Conservation (phyloP, 2,329 filamentous ascomycete genomes). For the Fusarium floridanum region DNA sequence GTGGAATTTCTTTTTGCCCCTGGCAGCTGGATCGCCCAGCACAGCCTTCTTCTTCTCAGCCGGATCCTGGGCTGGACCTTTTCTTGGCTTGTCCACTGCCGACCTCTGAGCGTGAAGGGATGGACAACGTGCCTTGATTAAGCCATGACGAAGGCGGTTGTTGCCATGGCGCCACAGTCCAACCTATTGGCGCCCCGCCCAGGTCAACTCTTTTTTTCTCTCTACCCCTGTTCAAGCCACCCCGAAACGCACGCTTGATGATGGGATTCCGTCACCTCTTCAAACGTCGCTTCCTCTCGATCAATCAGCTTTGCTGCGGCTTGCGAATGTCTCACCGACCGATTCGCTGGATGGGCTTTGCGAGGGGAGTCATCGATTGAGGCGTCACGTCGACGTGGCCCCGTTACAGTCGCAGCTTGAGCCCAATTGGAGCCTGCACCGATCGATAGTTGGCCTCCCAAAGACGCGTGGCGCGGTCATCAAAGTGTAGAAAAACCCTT, state of each 20-base stretch:
- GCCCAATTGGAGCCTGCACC: slow-evolving; percentile 11
- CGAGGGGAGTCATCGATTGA: slow-evolving; percentile 18
- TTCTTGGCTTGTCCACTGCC: slow-evolving; percentile 16
- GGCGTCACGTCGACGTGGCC: slow-evolving; percentile 14
- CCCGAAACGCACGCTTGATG: slow-evolving; percentile 22
- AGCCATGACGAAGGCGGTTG: slow-evolving; percentile 33
- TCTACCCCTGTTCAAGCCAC: slow-evolving; percentile 28
- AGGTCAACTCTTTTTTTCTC: slow-evolving; percentile 13
- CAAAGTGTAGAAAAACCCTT: slow-evolving; percentile 20
- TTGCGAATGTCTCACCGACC: slow-evolving; percentile 11
- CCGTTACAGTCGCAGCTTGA: slow-evolving; percentile 2
- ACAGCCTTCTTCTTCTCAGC: slow-evolving; percentile 19
- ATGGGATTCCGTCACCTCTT: slow-evolving; percentile 7
- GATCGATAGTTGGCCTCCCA: slow-evolving; percentile 17
- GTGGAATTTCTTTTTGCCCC: slow-evolving; percentile 22
- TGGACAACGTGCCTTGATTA: slow-evolving; percentile 35
- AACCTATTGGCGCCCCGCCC: slow-evolving; percentile 23
- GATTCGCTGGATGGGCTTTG: slow-evolving; percentile 19
- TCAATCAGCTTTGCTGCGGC: slow-evolving; percentile 8
- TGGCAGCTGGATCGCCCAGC: slow-evolving; percentile 6
- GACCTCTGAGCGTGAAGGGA: slow-evolving; percentile 36
- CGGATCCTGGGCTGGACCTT: slow-evolving; percentile 20
- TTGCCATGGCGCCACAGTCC: slow-evolving; percentile 30
- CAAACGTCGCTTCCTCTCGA: not conserved
- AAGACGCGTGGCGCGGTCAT: slow-evolving; percentile 30